phyloP scores from a whole-genome alignment of 2,329 filamentous ascomycete species.

The Fusarium circinatum region DNA sequence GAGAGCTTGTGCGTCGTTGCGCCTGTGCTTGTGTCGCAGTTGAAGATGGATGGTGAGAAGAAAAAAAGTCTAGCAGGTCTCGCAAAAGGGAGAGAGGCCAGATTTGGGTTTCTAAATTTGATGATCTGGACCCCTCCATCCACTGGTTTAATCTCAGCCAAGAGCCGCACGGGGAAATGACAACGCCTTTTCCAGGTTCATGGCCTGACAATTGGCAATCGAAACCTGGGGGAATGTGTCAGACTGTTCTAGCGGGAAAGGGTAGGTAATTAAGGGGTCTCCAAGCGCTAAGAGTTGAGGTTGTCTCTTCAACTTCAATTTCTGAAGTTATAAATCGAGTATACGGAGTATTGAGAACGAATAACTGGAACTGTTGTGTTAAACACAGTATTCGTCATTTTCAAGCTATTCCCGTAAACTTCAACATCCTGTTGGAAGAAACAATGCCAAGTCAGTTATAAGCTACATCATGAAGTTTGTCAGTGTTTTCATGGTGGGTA shows the following conservation, averaged over 20 bases:
- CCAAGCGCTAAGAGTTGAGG: neutral
- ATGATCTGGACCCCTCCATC: constrained; percentile 12
- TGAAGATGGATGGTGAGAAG: neutral
- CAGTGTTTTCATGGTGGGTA: constrained; percentile 15
- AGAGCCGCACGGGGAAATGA: constrained; percentile 32
- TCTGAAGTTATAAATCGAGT: neutral
- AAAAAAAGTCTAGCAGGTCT: constrained; percentile 8
- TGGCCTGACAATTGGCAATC: constrained; percentile 39
- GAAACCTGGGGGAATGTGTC: constrained; percentile 39
- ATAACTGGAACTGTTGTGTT: fast-evolving
- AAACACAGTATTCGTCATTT: neutral
- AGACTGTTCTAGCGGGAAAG: constrained; percentile 35
- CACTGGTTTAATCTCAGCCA: constrained; percentile 28
- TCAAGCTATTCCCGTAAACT: neutral
- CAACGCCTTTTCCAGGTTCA: constrained; percentile 33
- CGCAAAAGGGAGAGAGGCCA: constrained; percentile 23
- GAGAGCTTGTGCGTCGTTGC: constrained; percentile 2
- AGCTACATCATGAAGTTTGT: constrained; percentile 26
- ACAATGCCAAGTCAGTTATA: constrained; percentile 5
- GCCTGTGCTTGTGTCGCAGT: constrained; percentile 1
- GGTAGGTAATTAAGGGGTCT: constrained; percentile 9
- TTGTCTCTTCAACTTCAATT: neutral
- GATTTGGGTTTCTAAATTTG: constrained; percentile 39
- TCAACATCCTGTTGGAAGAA: neutral
- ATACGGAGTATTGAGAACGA: neutral